Evolutionary conservation across 306 rosid genomes (phyloP), one percentile per base, ranked within the genome.

Genomic region (Cicer bijugum): DNA sequence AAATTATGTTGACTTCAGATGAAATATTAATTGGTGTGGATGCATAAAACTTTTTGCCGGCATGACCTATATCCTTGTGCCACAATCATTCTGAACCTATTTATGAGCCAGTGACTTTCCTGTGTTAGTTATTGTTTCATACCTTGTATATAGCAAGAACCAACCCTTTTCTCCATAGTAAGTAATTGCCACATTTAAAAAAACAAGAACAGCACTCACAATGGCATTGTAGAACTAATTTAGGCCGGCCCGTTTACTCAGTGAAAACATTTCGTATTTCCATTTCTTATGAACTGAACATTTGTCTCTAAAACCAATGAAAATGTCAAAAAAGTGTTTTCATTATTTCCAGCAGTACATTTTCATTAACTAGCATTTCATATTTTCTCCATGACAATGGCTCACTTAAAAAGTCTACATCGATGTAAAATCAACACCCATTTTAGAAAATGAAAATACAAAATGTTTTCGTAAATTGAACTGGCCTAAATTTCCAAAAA

Each of bases 191-290:
- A 46, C 72, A 50, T 37, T 40, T 9, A 28, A 57, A 57, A 12
- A 38, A 19, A 55, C 35, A 20, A 19, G 12, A 58, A 58, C 7
- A 6, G 6, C 39, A 58, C 61, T 19, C 46, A 43, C 4, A 40
- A 23, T 19, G 43, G 46, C 67, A 62, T 65, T 64, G 57, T 47
- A n/a, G 12, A 58, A 67, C 53, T 62, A 66, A 71, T 16, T 28
- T 28, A 28, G 4, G 35, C 35, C 35, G 1, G 35, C 35, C 35
- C 2, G 35, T 28, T 28, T 28, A 28, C 35, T 28, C 5, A 3
- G 5, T 28, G 35, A 28, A 28, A 28, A 28, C 35, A 28, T 28
- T 28, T 28, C 5, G 0, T 28, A 28, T 28, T 28, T 28, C 35
- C 5, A 28, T 28, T 28, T 28, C 35, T 28, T 28, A 3, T 28